Percentiles rank a stretch among this genome's conserved stretches.
Conservation (phyloP, 176 grass and related monocot genomes). For the Paspalum notatum region DNA sequence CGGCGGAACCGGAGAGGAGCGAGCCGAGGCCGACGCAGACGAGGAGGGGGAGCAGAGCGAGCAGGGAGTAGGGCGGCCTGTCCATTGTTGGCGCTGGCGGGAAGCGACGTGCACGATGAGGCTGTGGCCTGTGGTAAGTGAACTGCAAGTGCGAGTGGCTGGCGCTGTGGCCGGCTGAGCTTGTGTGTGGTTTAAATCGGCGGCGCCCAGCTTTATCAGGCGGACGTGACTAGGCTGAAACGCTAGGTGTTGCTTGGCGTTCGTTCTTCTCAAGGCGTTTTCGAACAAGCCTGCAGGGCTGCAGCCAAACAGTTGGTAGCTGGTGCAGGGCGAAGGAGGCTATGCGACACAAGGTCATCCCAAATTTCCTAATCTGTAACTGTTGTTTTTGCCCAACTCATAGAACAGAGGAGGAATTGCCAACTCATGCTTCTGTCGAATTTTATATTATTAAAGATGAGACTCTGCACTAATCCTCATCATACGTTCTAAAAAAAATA, state of each 20-base stretch:
- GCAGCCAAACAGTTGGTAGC: no score
- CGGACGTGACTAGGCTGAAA: background rate
- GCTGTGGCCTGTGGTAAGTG: background rate
- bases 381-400: no score
- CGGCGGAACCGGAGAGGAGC: conserved; percentile 6
- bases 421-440: no score
- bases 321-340: no score
- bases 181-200: background rate
- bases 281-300: no score
- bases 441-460: no score
- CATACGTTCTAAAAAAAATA: no score
- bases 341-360: no score
- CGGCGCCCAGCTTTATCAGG: background rate
- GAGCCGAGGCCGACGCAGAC: background rate
- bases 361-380: no score
- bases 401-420: no score
- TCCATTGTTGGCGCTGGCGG: conserved; percentile 9
- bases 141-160: background rate
- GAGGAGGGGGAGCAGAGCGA: conserved; percentile 42
- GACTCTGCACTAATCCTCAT: no score
- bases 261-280: background rate
- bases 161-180: no score
- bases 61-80: background rate
- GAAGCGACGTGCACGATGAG: background rate
- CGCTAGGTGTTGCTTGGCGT: background rate